Conservation (phyloP, 352 stramenopile species). For the Phytopythium boreale region DNA sequence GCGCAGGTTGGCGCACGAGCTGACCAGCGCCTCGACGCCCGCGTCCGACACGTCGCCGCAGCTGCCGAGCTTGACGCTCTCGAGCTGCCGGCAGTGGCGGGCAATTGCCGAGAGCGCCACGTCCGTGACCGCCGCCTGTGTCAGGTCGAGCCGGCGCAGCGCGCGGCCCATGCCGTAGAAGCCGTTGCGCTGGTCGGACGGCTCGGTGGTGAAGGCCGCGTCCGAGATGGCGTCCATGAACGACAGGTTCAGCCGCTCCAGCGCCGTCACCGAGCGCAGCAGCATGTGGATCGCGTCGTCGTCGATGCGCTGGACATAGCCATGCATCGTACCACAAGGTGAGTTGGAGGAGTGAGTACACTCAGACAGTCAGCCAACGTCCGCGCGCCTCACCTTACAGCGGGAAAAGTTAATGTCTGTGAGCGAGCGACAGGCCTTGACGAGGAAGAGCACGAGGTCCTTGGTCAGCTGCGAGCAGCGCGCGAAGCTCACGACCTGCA, state of each 20-base stretch:
- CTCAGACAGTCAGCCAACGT: neutral
- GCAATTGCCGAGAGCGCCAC: slow-evolving; percentile 56
- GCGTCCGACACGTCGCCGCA: slow-evolving; percentile 79
- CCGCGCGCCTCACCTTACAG: slow-evolving; percentile 54
- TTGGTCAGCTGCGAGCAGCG: slow-evolving; percentile 81
- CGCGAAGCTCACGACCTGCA: slow-evolving; percentile 76
- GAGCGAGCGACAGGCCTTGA: slow-evolving; percentile 74
- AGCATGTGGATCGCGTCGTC: slow-evolving; percentile 72
- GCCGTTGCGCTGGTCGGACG: slow-evolving; percentile 32
- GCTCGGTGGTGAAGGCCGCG: slow-evolving; percentile 52
- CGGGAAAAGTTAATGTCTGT: slow-evolving; percentile 78
- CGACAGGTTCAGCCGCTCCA: slow-evolving; percentile 75
- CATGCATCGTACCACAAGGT: neutral
- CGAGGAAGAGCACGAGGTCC: slow-evolving; percentile 72
- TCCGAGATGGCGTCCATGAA: slow-evolving; percentile 80
- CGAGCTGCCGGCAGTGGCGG: slow-evolving; percentile 57
- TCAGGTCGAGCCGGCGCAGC: slow-evolving; percentile 63
- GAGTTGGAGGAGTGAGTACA: no score
- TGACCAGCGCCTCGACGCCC: slow-evolving; percentile 62
- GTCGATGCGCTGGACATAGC: slow-evolving; percentile 46
- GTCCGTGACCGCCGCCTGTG: slow-evolving; percentile 74
- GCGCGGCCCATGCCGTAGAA: slow-evolving; percentile 44
- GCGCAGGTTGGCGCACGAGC: slow-evolving; percentile 46
- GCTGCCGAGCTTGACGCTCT: slow-evolving; percentile 70
- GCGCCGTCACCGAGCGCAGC: slow-evolving; percentile 47